Percentiles rank a stretch among this genome's conserved stretches.
Evolutionary conservation across 2,329 filamentous ascomycete genomes (phyloP).

Genomic region (Colletotrichum australisinense): DNA sequence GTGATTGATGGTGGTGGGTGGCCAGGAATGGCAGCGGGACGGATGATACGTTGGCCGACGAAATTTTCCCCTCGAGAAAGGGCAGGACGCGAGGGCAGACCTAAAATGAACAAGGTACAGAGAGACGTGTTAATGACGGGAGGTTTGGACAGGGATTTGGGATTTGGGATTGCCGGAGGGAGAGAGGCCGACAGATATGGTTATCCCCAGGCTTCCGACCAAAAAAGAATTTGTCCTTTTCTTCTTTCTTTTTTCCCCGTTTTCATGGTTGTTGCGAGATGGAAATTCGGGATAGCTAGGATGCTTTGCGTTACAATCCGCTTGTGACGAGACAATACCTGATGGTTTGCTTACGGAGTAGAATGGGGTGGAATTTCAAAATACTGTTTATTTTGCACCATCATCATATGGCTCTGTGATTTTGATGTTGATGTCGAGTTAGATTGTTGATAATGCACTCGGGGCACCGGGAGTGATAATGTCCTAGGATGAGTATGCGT

Average conservation of each 20-base stretch:
- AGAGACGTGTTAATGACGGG: neutral
- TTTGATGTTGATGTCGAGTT: no score
- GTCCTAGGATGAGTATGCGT: no score
- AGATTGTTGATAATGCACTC: neutral
- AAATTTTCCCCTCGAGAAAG: neutral
- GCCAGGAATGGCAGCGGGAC: neutral
- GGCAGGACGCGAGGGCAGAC: neutral
- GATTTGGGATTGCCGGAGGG: neutral
- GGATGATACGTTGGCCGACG: neutral
- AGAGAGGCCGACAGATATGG: neutral
- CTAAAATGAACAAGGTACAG: neutral
- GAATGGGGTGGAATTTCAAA: neutral
- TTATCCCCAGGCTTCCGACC: neutral
- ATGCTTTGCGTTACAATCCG: neutral
- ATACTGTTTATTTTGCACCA: neutral
- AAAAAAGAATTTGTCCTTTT: neutral
- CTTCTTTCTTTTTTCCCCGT: neutral
- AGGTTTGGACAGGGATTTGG: neutral
- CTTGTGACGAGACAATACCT: constrained; percentile 14
- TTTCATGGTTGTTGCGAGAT: neutral
- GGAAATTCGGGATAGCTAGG: neutral
- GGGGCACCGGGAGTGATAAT: no score
- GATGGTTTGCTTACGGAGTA: constrained; percentile 9
- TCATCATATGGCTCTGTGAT: no score
- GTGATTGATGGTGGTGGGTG: neutral